Conservation (phyloP, 129 eudicot species). For the Chrysanthemum lavandulifolium region DNA sequence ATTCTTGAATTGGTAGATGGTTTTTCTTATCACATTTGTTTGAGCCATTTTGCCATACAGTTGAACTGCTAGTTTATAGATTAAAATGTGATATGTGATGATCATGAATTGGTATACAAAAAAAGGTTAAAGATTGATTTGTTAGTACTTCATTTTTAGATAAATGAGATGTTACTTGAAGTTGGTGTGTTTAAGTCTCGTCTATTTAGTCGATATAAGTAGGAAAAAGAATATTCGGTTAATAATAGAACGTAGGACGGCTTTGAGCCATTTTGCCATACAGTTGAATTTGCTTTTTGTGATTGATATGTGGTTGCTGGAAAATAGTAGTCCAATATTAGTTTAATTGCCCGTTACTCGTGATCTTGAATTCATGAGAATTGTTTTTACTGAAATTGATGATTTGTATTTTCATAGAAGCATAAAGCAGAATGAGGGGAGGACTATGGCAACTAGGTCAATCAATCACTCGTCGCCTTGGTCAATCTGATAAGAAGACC, state of each 20-base stretch:
- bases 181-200: conserved; percentile 5
- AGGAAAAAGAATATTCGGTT: no score
- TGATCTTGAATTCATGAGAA: conserved; percentile 9
- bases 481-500: conserved; percentile 77
- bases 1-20: conserved; percentile 9
- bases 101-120: not conserved
- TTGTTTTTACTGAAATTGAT: conserved; percentile 6
- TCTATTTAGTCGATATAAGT: not conserved
- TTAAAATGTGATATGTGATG: conserved; percentile 30
- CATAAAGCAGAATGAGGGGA: conserved; percentile 74
- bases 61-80: conserved; percentile 19
- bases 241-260: no score
- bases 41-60: conserved; percentile 28
- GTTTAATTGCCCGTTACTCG: not conserved
- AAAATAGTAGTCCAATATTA: not conserved
- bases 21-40: conserved; percentile 13
- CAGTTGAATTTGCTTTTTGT: not conserved
- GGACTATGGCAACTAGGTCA: conserved; percentile 97
- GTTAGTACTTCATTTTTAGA: not conserved
- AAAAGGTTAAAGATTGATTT: not conserved
- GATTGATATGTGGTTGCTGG: not conserved
- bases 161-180: not conserved
- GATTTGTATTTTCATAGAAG: conserved; percentile 3
- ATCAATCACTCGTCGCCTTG: conserved; percentile 87
- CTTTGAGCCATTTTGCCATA: no score